A percentile compares a stretch with the other conserved stretches of the same genome.
phyloP scores from a whole-genome alignment of 2,329 filamentous ascomycete species.

The Paecilomyces niveus region DNA sequence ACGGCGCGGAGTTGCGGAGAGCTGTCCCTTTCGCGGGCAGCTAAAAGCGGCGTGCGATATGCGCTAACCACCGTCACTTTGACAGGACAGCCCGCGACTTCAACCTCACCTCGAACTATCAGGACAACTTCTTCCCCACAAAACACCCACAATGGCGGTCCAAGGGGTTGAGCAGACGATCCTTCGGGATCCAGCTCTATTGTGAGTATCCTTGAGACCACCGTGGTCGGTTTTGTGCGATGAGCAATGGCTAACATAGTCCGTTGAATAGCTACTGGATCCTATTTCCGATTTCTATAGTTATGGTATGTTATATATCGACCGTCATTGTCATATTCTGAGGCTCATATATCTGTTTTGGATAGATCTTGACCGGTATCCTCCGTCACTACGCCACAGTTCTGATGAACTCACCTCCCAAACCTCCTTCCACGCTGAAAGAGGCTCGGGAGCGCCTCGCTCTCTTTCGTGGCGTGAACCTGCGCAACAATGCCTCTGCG shows the following conservation, averaged over 20 bases:
- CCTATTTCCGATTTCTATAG: conserved; percentile 89
- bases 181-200: conserved; percentile 94
- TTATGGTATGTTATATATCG: conserved; percentile 61
- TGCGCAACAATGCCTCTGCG: conserved; percentile 75
- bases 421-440: conserved; percentile 59
- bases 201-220: conserved; percentile 53
- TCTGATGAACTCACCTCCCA: conserved; percentile 78
- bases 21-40: conserved; percentile 24
- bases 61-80: conserved; percentile 2
- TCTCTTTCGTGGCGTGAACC: conserved; percentile 73
- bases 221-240: conserved; percentile 3
- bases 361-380: conserved; percentile 79
- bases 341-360: background rate
- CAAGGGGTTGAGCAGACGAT: conserved; percentile 85
- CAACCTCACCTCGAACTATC: conserved; percentile 11
- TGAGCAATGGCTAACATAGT: conserved; percentile 8
- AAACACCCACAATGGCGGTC: conserved; percentile 58
- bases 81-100: conserved; percentile 2
- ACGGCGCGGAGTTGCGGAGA: conserved; percentile 24
- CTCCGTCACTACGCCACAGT: conserved; percentile 93
- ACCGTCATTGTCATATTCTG: conserved; percentile 1
- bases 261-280: conserved; percentile 80
- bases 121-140: background rate
- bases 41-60: conserved; percentile 15
- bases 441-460: conserved; percentile 71